Conservation (phyloP, 495 filamentous ascomycete genomes). For the Penicillium parvum region DNA sequence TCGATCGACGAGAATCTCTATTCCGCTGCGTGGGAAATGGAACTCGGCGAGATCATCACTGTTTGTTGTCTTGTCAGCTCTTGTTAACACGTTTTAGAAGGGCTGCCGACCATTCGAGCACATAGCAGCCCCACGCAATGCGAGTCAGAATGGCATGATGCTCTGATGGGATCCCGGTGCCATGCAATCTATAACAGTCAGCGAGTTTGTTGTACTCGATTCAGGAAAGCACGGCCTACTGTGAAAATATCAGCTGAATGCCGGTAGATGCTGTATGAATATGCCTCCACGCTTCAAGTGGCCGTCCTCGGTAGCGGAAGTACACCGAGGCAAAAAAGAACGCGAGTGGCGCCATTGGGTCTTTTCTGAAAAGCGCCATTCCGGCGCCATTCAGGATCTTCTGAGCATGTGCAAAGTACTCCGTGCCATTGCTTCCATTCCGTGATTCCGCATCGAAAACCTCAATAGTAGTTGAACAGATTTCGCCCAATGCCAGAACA, state of each 20-base stretch:
- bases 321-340: conserved; percentile 18
- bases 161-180: not conserved
- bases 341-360: conserved; percentile 9
- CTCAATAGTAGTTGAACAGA: conserved; percentile 1
- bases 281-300: conserved; percentile 13
- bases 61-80: no score
- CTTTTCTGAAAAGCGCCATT: conserved; percentile 1
- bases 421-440: conserved; percentile 3
- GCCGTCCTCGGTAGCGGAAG: conserved; percentile 15
- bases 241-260: conserved; percentile 10
- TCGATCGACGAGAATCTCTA: conserved; percentile 14
- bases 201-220: not conserved
- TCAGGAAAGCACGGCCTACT: not conserved
- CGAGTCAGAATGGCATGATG: conserved; percentile 7
- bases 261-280: conserved; percentile 11
- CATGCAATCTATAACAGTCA: conserved; percentile 11
- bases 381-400: conserved; percentile 1
- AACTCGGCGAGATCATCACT: conserved; percentile 22
- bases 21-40: conserved; percentile 16
- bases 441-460: conserved; percentile 13
- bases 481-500: conserved; percentile 14
- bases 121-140: conserved; percentile 18
- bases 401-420: conserved; percentile 17
- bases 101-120: conserved; percentile 15
- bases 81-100: not conserved